Conservation (phyloP, 805 yeast genomes). For the Hemisphaericaspora nanyangensis region DNA sequence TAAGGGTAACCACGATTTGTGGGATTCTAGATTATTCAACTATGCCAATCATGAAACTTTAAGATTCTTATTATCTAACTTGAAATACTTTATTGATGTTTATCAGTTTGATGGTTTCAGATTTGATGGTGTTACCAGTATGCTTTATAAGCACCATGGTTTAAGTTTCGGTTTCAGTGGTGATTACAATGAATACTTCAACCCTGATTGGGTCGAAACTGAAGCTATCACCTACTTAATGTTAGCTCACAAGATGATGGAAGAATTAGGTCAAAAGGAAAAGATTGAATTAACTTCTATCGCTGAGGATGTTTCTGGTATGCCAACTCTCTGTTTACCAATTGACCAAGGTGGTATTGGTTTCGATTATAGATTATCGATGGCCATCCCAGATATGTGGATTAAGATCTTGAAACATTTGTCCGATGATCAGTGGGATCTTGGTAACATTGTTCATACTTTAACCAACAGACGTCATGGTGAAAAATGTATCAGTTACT, state of each 20-base stretch:
- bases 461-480: constrained; percentile 84
- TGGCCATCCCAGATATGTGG: constrained; percentile 99
- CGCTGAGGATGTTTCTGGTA: constrained; percentile 97
- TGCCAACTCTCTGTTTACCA: constrained; percentile 89
- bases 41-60: constrained; percentile 90
- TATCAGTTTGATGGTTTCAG: constrained; percentile 92
- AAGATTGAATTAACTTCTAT: constrained; percentile 58
- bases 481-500: constrained; percentile 86
- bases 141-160: constrained; percentile 92
- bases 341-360: constrained; percentile 81
- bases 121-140: constrained; percentile 94
- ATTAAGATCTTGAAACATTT: constrained; percentile 84
- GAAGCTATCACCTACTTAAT: constrained; percentile 86
- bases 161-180: constrained; percentile 88
- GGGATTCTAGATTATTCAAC: constrained; percentile 96
- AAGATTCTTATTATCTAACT: constrained; percentile 77
- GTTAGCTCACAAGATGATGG: constrained; percentile 81
- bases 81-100: constrained; percentile 78
- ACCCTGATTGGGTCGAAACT: constrained; percentile 72
- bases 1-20: constrained; percentile 82
- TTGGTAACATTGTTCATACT: constrained; percentile 74
- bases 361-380: constrained; percentile 87
- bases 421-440: constrained; percentile 87
- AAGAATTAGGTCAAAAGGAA: constrained; percentile 42
- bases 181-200: constrained; percentile 86